phyloP scores from a whole-genome alignment of 2,329 filamentous ascomycete genomes.

The Pezicula neosporulosa region DNA sequence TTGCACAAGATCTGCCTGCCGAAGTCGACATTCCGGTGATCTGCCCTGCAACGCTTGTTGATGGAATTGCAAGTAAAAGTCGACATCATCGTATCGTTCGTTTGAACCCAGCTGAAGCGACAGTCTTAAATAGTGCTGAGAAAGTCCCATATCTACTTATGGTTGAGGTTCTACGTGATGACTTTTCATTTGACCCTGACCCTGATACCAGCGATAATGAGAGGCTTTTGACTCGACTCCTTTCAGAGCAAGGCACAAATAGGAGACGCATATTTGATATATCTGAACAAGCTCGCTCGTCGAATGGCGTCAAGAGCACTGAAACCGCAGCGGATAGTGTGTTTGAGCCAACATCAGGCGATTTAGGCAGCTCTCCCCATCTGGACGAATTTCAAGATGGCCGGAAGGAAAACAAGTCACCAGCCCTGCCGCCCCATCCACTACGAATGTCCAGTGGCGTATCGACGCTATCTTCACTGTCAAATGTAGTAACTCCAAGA shows the following conservation, averaged over 20 bases:
- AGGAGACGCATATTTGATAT: slow-evolving; percentile 63
- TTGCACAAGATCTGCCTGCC: slow-evolving; percentile 76
- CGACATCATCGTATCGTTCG: slow-evolving; percentile 80
- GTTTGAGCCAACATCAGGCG: slow-evolving; percentile 77
- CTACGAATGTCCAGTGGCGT: slow-evolving; percentile 60
- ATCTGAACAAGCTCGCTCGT: slow-evolving; percentile 58
- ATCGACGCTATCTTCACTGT: slow-evolving; percentile 55
- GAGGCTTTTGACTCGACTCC: slow-evolving; percentile 54
- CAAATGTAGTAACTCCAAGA: slow-evolving; percentile 62
- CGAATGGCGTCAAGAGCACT: slow-evolving; percentile 36
- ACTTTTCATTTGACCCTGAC: slow-evolving; percentile 81
- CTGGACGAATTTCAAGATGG: slow-evolving; percentile 55
- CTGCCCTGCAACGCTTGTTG: slow-evolving; percentile 69
- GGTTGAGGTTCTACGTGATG: slow-evolving; percentile 77
- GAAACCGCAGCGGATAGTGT: slow-evolving; percentile 59
- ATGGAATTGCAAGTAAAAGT: slow-evolving; percentile 71
- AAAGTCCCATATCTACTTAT: slow-evolving; percentile 83
- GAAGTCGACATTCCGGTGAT: slow-evolving; percentile 83
- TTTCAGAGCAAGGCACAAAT: slow-evolving; percentile 51
- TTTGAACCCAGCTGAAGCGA: slow-evolving; percentile 79
- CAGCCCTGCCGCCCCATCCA: slow-evolving; percentile 25
- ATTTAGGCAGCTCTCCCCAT: slow-evolving; percentile 71
- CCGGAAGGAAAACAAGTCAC: slow-evolving; percentile 29
- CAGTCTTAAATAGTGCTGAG: slow-evolving; percentile 81
- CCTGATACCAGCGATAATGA: slow-evolving; percentile 72